Conservation (phyloP, 495 filamentous ascomycete genomes). For the Glonium stellatum region DNA sequence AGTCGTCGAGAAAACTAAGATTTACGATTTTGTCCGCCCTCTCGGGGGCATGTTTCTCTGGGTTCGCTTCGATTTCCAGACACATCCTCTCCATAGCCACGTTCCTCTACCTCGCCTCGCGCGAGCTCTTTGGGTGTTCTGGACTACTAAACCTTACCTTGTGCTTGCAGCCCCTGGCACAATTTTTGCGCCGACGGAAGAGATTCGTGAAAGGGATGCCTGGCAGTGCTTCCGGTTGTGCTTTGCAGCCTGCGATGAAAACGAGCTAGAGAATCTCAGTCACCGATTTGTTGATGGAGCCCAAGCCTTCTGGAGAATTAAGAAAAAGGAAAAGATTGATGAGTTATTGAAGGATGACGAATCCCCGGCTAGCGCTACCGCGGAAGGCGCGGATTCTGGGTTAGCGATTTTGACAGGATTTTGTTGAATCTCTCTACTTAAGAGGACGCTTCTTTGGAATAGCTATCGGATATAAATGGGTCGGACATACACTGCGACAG, state of each 20-base stretch:
- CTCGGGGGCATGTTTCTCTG: conserved; percentile 93
- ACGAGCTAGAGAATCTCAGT: conserved; percentile 54
- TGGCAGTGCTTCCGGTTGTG: conserved; percentile 71
- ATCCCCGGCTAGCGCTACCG: neutral
- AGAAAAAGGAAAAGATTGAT: conserved; percentile 58
- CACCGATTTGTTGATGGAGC: conserved; percentile 60
- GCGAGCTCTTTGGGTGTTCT: conserved; percentile 62
- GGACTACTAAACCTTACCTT: conserved; percentile 59
- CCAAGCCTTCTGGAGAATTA: conserved; percentile 66
- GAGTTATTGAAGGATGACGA: conserved; percentile 39
- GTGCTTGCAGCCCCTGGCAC: conserved; percentile 61
- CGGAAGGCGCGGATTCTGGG: conserved; percentile 13
- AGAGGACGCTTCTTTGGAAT: too few species aligned
- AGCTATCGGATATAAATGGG: too few species aligned
- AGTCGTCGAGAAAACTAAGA: conserved; percentile 58
- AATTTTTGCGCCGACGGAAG: conserved; percentile 61
- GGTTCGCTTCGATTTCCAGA: conserved; percentile 59
- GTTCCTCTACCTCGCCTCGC: conserved; percentile 42
- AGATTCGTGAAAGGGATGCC: conserved; percentile 46
- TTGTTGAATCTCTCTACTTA: neutral
- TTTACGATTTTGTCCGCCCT: conserved; percentile 71
- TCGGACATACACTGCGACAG: too few species aligned
- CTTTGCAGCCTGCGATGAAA: conserved; percentile 73
- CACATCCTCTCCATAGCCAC: conserved; percentile 59
- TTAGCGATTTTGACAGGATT: conserved; percentile 14